Base-by-base conservation (phyloP, 1,284 basidiomycete genomes). In the Ustilago xerochloae region DNA sequence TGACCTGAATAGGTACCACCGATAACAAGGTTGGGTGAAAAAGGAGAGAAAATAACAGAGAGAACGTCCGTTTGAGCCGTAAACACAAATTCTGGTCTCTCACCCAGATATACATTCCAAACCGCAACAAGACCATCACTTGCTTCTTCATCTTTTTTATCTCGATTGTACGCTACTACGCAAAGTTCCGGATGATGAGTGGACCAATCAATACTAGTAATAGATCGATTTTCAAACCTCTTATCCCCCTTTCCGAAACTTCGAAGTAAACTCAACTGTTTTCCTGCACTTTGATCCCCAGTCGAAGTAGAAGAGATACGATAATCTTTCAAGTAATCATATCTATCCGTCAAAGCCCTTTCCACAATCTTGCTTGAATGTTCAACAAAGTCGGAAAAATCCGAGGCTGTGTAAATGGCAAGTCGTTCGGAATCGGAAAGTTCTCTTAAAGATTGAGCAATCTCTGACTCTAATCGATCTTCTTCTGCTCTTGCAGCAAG, bases 1-100 rank as follows among this genome's bases (percentile, higher is more conserved):
- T 99, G 97, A 8, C 97, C 97, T 28, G 94, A 96, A 84, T 99
- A 98, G 12, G 95, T 97, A 12, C 97, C 97, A 53, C 97, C 97
- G 75, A 98, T 96, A 41, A 99, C 89, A 8, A 99, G 89, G 77
- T 97, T 98, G 0, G 97, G 93, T 84, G 99, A 95, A 86, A 97
- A 99, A 0, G 97, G 95, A 0, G 95, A 97, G 84, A 99, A 98
- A 15, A 91, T 91, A 4, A 97, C 93, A 1, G 94, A 96, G 13
- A 99, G 89, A 15, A 99, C 94, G 81, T 99, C 97, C 30, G 95
- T 97, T 93, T 96, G 86, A 1, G 97, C 94, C 84, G 98, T 94
- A 85, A 99, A 98, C 51, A 97, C 89, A 78, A 97, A 99, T 84
- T 99, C 97, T 18, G 97, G 96, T 72, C 96, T 89, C 81, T 98